A percentile compares a stretch with the other conserved stretches of the same genome.
These are phyloP conservation scores for Alternaria burnsii DNA, from an alignment of 2,329 filamentous ascomycete genomes.

Conservation along the genomic window DNA sequence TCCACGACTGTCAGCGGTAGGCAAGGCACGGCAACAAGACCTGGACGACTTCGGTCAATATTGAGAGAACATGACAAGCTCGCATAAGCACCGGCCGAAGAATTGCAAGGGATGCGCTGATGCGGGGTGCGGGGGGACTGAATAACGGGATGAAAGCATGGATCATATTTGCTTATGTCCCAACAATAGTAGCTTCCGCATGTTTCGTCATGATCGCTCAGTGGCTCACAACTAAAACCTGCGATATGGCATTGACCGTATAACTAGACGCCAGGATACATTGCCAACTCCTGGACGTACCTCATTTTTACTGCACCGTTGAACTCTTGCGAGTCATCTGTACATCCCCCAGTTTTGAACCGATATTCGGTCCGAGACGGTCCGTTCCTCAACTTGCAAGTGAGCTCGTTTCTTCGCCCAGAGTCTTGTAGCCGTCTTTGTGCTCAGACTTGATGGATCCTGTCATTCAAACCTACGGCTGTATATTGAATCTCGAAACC, in stretches of 20 bases:
- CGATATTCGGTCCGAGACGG: background rate
- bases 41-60: background rate
- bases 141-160: background rate
- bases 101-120: background rate
- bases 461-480: too few species aligned
- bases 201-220: background rate
- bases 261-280: background rate
- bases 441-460: too few species aligned
- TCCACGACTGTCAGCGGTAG: conserved; percentile 4
- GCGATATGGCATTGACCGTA: background rate
- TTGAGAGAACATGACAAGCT: background rate
- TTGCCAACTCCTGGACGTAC: background rate
- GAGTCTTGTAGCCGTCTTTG: background rate
- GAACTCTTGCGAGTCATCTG: background rate
- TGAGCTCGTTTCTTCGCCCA: background rate
- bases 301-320: background rate
- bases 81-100: background rate
- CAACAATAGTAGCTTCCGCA: background rate
- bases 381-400: background rate
- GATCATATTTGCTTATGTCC: background rate
- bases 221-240: background rate
- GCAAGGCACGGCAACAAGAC: background rate
- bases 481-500: background rate
- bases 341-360: background rate
- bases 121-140: background rate